Evolutionary conservation across 2,329 filamentous ascomycete genomes (phyloP), one percentile per base, ranked within the genome.

Genomic region (Trichophyton rubrum): DNA sequence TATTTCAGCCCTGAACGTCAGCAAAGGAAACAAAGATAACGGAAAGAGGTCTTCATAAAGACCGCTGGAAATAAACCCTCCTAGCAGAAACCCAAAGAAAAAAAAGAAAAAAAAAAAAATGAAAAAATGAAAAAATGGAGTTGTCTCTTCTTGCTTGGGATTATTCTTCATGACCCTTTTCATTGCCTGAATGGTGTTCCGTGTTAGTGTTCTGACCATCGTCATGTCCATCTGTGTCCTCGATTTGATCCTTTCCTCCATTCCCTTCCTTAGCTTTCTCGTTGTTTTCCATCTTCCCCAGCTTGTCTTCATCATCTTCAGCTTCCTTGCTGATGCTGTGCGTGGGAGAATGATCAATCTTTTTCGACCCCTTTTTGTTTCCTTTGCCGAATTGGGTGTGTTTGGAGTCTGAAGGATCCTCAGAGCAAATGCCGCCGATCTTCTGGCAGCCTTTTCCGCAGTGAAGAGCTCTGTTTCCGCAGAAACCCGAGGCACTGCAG

Each of bases 381-480:
- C 30, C 51, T 24, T 60, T 59, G 38, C 24, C 59, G 3, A 35
- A 8, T 24, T 56, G 13, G 15, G 20, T 35, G 6, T 57, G 13
- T 15, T 61, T 22, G n/a, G 33, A 47, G 13, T 59, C 13, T 9
- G 30, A 41, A 13, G 13, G 9, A 24, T 9, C 55, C 3, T 66
- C 33, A 22, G 59, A 60, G 41, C 72, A 73, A 53, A 68, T 65
- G 5, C 72, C 72, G 24, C 66, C 64, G 35, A 68, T 63, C 27
- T 66, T 62, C 55, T 68, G 68, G 58, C 72, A 74, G 17, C 71
- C 71, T 20, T 33, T 53, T 22, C 68, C 70, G 53, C 72, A 74
- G 61, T 70, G 66, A 3, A 61, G 51, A 7, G 67, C 67, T 5
- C 66, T 66, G 61, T 71, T 72, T 11, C 72, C 71, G 56, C 71